Evolutionary conservation across 2,329 filamentous ascomycete genomes (phyloP), one percentile per base, ranked within the genome.

Genomic region (Fusarium pseudonygamai): DNA sequence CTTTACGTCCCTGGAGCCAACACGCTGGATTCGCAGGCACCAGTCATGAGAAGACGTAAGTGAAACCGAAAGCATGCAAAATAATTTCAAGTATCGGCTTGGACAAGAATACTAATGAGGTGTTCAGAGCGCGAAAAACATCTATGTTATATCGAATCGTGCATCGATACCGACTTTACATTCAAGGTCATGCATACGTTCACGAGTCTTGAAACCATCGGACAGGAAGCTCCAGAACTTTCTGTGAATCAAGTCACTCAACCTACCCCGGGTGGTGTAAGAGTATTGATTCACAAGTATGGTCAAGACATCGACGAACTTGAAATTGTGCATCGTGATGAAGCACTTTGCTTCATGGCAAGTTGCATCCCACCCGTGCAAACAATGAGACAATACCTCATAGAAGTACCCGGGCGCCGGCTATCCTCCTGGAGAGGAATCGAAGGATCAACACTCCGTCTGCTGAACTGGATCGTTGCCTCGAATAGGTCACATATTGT

Each of bases 401-500:
- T 81, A n/a, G 75, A 52, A 34, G 81, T 81, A 7, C 82, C 82
- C 6, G 81, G 83, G 7, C 79, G 76, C 6, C 75, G 74, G 5
- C 79, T 93, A 30, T 78, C 81, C 7, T 83, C 80, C 45, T 84
- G 83, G 72, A 84, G 88, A 28, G 83, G 86, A 24, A 86, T 97
- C 15, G 88, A 91, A 2, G 88, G 89, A 5, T 88, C 93, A 12
- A 89, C 91, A 1, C 82, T 93, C 7, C 88, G 90, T 26, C 81
- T 97, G 1, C 83, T 98, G 26, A 88, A 93, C 58, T 98, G 95
- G 95, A 93, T 97, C 69, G 89, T 98, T 65, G 93, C 95, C 1
- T 97, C 95, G 0, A 97, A 97, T 77, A 87, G 94, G 50, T 96
- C 95, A 2, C 95, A 92, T 75, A 96, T 98, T 68, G 86, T 96